Evolutionary conservation across 1,284 basidiomycete species (phyloP).

Genomic region (Moesziomyces sp.): DNA sequence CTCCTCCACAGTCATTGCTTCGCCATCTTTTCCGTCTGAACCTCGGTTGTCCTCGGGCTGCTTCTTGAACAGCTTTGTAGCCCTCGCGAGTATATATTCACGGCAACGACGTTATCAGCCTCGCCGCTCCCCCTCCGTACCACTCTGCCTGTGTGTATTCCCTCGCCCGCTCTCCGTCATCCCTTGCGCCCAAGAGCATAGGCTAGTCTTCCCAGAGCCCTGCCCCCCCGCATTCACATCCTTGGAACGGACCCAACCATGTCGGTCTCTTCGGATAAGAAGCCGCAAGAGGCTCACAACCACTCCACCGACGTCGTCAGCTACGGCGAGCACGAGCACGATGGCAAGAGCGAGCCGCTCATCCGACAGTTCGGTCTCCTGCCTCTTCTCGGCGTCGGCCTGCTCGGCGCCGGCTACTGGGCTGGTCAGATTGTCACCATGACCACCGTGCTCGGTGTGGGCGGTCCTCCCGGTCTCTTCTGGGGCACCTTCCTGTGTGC

Average conservation of each 20-base stretch:
- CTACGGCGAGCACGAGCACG: slow-evolving; percentile 11
- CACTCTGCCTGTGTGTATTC: too few relatives aligned
- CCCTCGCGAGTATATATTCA: too few relatives aligned
- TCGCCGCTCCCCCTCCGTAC: too few relatives aligned
- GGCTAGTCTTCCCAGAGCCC: too few relatives aligned
- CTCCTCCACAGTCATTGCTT: too few relatives aligned
- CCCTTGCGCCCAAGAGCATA: too few relatives aligned
- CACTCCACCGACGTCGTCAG: slow-evolving; percentile 22
- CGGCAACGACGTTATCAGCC: neutral
- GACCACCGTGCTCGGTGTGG: slow-evolving; percentile 29
- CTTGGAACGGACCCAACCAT: slow-evolving; percentile 1
- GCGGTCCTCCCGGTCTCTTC: slow-evolving; percentile 31
- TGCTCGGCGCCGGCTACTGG: slow-evolving; percentile 38
- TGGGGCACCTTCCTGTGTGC: slow-evolving; percentile 31
- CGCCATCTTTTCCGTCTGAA: too few relatives aligned
- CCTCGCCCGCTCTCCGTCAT: too few relatives aligned
- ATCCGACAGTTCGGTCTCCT: slow-evolving; percentile 33
- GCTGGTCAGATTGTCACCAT: slow-evolving; percentile 36
- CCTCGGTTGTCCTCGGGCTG: too few relatives aligned
- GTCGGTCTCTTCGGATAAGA: slow-evolving; percentile 18
- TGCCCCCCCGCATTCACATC: too few relatives aligned
- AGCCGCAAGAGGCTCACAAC: slow-evolving; percentile 3
- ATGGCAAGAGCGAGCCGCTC: slow-evolving; percentile 13
- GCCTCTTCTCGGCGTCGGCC: slow-evolving; percentile 29
- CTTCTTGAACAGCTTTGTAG: too few relatives aligned